Conservation (phyloP, 192 early-diverging fungal genomes). For the Spizellomyces punctatus region DNA sequence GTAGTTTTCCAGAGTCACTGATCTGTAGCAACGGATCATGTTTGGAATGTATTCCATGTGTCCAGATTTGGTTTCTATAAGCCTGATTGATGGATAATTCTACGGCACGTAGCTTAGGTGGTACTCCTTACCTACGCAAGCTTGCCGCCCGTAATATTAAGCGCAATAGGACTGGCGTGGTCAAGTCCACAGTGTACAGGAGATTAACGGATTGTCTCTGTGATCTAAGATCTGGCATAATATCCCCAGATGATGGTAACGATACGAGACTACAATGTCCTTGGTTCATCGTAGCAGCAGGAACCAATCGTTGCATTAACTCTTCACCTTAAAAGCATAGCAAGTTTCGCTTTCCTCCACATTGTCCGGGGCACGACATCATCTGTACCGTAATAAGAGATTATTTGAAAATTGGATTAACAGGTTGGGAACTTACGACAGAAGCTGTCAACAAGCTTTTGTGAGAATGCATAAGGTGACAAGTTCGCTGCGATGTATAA, state of each 20-base stretch:
- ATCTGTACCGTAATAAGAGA: neutral
- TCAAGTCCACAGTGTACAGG: neutral
- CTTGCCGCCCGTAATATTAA: neutral
- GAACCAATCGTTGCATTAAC: no score
- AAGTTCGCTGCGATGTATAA: neutral
- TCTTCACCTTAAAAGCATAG: constrained; percentile 12
- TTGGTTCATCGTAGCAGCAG: no score
- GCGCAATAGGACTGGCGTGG: neutral
- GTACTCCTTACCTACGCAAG: neutral
- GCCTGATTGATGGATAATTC: no score
- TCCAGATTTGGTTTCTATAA: no score
- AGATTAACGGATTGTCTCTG: constrained; percentile 3
- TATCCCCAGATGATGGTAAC: no score
- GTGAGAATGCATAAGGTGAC: constrained; percentile 17
- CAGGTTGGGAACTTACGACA: constrained; percentile 8
- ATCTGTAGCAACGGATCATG: no score
- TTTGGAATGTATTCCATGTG: no score
- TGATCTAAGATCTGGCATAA: neutral
- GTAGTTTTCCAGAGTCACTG: neutral
- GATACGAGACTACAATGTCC: no score
- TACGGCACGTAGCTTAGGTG: neutral
- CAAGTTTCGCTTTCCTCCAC: constrained; percentile 8
- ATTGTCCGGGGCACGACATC: neutral
- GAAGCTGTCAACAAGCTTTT: constrained; percentile 20
- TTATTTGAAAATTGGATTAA: neutral